These are phyloP conservation scores for Aureococcus anophagefferens DNA, from an alignment of 108 stramenopile genomes.

Conservation along the genomic window DNA sequence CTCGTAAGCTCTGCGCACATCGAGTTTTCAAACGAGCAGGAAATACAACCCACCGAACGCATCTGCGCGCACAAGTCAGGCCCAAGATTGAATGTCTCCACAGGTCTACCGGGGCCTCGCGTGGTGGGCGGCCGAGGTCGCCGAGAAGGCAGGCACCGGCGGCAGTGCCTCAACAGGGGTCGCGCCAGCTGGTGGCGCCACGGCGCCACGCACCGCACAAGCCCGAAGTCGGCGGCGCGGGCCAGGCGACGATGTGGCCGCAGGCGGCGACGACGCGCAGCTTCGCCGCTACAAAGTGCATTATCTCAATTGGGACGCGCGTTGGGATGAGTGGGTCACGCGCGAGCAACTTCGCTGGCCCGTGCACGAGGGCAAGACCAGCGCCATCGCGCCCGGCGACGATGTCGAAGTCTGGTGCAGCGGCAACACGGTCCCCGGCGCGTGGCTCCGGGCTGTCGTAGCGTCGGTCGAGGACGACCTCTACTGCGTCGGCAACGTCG, in stretches of 20 bases:
- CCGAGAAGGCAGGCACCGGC: neutral
- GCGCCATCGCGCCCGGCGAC: neutral
- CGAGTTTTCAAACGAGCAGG: no score
- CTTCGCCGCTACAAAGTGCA: conserved; percentile 7
- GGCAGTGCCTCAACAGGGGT: neutral
- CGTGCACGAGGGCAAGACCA: neutral
- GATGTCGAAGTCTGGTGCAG: conserved; percentile 30
- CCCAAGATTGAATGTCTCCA: no score
- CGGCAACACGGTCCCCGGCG: conserved; percentile 31
- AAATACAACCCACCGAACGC: no score
- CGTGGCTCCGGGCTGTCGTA: conserved; percentile 34
- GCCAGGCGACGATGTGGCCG: no score
- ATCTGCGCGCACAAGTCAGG: no score
- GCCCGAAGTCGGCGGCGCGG: no score
- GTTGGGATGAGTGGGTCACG: conserved; percentile 21
- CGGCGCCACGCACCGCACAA: neutral
- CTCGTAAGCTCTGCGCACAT: no score
- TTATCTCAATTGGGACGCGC: conserved; percentile 14
- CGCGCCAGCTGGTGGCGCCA: neutral
- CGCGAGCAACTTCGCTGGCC: conserved; percentile 12
- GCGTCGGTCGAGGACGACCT: conserved; percentile 5
- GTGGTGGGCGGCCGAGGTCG: conserved; percentile 17
- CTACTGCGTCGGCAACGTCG: conserved; percentile 6
- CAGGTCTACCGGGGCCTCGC: conserved; percentile 18
- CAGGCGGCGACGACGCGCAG: neutral